These are phyloP conservation scores for Penicillium sp. DNA, from an alignment of 2,329 filamentous ascomycete genomes.

Conservation along the genomic window DNA sequence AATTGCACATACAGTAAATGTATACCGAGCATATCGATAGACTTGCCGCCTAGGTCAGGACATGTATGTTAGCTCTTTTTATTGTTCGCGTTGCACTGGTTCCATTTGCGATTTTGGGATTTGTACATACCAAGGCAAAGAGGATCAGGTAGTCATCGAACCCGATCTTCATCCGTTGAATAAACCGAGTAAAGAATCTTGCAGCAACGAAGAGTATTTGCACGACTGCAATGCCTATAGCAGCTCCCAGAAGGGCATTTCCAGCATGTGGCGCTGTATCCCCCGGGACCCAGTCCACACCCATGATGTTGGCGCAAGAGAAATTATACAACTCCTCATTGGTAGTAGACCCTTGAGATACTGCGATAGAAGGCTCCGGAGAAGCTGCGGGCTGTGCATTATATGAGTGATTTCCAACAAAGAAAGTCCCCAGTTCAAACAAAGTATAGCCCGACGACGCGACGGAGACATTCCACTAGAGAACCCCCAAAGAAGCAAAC, in stretches of 20 bases:
- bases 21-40: background rate
- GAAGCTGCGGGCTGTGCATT: background rate
- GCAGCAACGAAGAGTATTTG: constrained; percentile 24
- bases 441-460: background rate
- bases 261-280: constrained; percentile 11
- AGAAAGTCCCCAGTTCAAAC: background rate
- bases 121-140: constrained; percentile 21
- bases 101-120: background rate
- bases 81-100: background rate
- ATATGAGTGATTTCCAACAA: background rate
- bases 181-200: constrained; percentile 25
- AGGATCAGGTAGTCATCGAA: constrained; percentile 28
- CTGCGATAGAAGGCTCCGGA: background rate
- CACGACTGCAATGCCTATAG: constrained; percentile 17
- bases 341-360: background rate
- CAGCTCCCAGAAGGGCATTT: constrained; percentile 18
- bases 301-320: background rate
- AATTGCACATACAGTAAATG: background rate
- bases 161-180: constrained; percentile 18
- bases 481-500: background rate
- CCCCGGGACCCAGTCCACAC: background rate
- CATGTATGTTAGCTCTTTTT: background rate
- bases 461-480: background rate
- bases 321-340: background rate
- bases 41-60: background rate